Percentiles rank a stretch among this genome's conserved stretches.
Conservation (phyloP, 441 rosid genomes). For the Populus hybrid region DNA sequence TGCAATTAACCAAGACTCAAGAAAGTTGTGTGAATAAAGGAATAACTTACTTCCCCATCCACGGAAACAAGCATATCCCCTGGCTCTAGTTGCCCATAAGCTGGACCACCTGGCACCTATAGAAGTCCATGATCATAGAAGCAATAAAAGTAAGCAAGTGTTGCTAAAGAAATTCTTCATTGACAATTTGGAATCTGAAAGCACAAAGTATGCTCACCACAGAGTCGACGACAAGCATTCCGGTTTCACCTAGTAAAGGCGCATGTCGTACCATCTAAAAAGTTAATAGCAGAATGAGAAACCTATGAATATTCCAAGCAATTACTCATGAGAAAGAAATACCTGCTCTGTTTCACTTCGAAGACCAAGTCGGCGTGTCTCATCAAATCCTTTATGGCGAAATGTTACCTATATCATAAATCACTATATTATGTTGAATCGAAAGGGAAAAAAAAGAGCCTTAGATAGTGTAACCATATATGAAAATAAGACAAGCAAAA, state of each 20-base stretch:
- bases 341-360: constrained; percentile 91
- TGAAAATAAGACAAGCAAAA: constrained; percentile 2
- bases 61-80: constrained; percentile 92
- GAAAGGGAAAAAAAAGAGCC: background rate
- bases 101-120: constrained; percentile 97
- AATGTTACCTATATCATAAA: constrained; percentile 62
- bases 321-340: constrained; percentile 9
- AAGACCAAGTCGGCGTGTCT: constrained; percentile 93
- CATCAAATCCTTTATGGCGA: constrained; percentile 92
- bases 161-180: background rate
- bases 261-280: constrained; percentile 76
- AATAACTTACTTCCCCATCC: constrained; percentile 73
- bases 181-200: constrained; percentile 6
- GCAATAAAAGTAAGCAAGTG: background rate
- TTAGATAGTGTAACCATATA: background rate
- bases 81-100: constrained; percentile 73
- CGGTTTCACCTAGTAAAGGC: constrained; percentile 75
- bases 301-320: background rate
- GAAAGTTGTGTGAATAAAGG: background rate
- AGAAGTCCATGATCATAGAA: constrained; percentile 18
- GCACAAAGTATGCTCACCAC: constrained; percentile 46
- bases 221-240: constrained; percentile 93
- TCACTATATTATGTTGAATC: constrained; percentile 16
- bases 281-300: constrained; percentile 10
- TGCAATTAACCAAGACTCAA: background rate